Evolutionary conservation across 345 rosid species (phyloP).

Genomic region (Brassica juncea): DNA sequence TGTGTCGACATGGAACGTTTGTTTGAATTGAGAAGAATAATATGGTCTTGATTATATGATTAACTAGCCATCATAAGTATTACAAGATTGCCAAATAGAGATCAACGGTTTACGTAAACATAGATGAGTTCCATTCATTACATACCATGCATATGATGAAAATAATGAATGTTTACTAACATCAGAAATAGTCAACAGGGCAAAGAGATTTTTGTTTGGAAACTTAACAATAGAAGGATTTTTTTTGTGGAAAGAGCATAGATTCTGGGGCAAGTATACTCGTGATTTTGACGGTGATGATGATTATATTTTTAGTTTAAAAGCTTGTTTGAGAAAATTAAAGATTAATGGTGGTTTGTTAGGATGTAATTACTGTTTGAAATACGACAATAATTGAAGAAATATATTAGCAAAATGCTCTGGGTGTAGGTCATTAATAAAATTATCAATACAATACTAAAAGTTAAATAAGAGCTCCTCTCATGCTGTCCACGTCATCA

Average conservation of each 20-base stretch:
- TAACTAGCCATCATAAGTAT: background rate
- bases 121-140: background rate
- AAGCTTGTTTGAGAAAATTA: background rate
- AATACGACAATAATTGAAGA: background rate
- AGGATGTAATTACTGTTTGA: conserved; percentile 1
- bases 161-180: background rate
- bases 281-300: background rate
- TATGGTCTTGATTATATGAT: background rate
- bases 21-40: conserved; percentile 10
- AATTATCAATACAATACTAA: too few relatives aligned
- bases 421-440: background rate
- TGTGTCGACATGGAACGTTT: conserved; percentile 19
- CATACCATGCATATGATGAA: background rate
- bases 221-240: background rate
- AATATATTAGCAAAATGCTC: background rate
- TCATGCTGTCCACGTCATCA: too few relatives aligned
- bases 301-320: background rate
- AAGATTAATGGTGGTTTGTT: background rate
- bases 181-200: background rate
- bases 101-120: background rate
- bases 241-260: conserved; percentile 37
- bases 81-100: background rate
- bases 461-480: too few relatives aligned
- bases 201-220: background rate
- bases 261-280: conserved; percentile 36